These are phyloP conservation scores for Silene coronaria DNA, from an alignment of 179 eudicot species.

Conservation along the genomic window DNA sequence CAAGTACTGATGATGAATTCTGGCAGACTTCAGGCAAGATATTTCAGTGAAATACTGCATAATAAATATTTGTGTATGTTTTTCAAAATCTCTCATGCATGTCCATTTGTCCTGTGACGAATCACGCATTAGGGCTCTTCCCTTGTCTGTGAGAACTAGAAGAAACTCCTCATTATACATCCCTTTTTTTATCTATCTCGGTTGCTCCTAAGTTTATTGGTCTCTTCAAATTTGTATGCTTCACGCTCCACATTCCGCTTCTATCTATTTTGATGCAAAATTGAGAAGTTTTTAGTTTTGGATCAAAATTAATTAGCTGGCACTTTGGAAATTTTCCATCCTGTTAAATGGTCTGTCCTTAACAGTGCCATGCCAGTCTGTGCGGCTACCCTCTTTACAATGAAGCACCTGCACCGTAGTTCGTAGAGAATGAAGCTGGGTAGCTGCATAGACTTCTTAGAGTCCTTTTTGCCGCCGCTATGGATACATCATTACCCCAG, in stretches of 20 bases:
- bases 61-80: not conserved
- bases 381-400: not conserved
- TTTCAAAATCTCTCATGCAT: not conserved
- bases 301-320: not conserved
- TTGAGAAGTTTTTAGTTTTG: not conserved
- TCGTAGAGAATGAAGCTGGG: not conserved
- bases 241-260: not conserved
- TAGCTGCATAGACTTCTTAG: slow-evolving; percentile 10
- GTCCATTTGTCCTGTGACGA: not conserved
- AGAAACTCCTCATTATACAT: not conserved
- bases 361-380: not conserved
- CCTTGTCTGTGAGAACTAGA: not conserved
- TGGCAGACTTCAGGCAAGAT: slow-evolving; percentile 37
- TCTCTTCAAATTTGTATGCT: not conserved
- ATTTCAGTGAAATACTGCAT: not conserved
- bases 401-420: not conserved
- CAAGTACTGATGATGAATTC: slow-evolving; percentile 25
- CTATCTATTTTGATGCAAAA: not conserved
- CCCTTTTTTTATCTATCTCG: not conserved
- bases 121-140: not conserved
- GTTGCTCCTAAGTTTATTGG: not conserved
- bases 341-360: not conserved
- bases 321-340: not conserved
- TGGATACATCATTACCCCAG: not conserved
- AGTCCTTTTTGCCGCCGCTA: not conserved